Conservation (phyloP, 352 stramenopile species). For the Pythium aquatile region DNA sequence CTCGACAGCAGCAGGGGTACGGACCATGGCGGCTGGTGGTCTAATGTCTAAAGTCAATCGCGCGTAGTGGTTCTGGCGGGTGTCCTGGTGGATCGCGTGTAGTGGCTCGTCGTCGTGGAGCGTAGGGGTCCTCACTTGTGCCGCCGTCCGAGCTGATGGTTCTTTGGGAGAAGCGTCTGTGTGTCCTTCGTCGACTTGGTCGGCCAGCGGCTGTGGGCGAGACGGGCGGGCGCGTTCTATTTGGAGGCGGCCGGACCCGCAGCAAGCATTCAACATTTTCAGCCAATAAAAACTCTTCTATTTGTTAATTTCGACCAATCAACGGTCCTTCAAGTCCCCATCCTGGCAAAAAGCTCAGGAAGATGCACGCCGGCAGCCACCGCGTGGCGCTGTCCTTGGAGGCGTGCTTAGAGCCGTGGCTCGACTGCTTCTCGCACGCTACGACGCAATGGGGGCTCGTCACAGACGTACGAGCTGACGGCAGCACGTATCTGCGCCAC, state of each 20-base stretch:
- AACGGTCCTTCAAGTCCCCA: not conserved
- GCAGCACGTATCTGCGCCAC: not conserved
- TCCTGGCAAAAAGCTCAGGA: not conserved
- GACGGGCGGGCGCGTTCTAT: not conserved
- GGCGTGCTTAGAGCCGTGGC: not conserved
- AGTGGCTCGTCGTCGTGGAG: not conserved
- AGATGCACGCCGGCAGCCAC: not conserved
- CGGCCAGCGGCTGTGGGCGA: not conserved
- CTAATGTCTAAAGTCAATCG: not conserved
- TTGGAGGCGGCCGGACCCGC: not conserved
- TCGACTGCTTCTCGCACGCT: not conserved
- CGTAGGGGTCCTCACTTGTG: not conserved
- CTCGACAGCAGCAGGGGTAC: too few relatives aligned
- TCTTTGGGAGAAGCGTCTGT: not conserved
- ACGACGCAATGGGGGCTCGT: not conserved
- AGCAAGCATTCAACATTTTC: not conserved
- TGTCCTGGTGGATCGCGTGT: not conserved
- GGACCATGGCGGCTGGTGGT: not conserved
- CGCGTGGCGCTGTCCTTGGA: not conserved
- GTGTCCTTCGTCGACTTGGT: not conserved
- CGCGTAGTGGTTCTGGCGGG: not conserved
- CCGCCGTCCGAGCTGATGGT: not conserved
- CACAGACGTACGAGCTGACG: not conserved
- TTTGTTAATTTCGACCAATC: not conserved
- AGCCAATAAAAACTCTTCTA: not conserved